Conservation (phyloP, 805 yeast species). For the Hanseniaspora thailandica region DNA sequence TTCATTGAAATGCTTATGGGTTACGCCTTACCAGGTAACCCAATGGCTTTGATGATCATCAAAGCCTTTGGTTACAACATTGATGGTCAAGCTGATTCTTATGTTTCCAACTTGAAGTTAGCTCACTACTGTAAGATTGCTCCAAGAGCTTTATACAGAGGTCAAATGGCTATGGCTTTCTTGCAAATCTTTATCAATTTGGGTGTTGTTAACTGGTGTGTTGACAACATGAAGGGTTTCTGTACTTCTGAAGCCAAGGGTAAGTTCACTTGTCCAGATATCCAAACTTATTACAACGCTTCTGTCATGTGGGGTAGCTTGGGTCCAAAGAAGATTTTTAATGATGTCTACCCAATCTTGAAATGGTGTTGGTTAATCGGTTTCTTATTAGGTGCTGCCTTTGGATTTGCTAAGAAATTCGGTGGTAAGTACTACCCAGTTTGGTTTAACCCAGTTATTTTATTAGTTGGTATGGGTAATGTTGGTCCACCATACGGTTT, state of each 20-base stretch:
- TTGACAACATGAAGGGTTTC: conserved; percentile 30
- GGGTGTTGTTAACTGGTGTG: conserved; percentile 34
- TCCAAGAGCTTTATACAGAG: conserved; percentile 43
- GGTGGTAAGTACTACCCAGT: conserved; percentile 23
- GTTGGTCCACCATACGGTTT: conserved; percentile 43
- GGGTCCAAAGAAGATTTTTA: conserved; percentile 47
- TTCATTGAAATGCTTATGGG: conserved; percentile 51
- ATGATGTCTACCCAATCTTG: conserved; percentile 47
- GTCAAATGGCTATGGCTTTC: conserved; percentile 33
- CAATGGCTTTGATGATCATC: conserved; percentile 45
- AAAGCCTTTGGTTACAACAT: conserved; percentile 45
- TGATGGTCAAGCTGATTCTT: conserved; percentile 43
- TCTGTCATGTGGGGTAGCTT: conserved; percentile 51
- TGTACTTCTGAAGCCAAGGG: conserved; percentile 33
- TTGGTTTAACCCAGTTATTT: conserved; percentile 41
- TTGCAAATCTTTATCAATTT: conserved; percentile 32
- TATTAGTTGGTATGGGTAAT: conserved; percentile 42
- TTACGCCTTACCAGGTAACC: conserved; percentile 43
- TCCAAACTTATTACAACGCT: conserved; percentile 37
- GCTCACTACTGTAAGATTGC: conserved; percentile 50
- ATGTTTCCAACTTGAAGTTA: conserved; percentile 42
- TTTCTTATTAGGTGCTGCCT: conserved; percentile 27
- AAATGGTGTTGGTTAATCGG: conserved; percentile 59
- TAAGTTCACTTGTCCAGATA: conserved; percentile 36
- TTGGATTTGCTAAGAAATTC: conserved; percentile 24